Evolutionary conservation across 148 eudicot genomes (phyloP), one percentile per base, ranked within the genome.

Genomic region (Limonium bicolor): DNA sequence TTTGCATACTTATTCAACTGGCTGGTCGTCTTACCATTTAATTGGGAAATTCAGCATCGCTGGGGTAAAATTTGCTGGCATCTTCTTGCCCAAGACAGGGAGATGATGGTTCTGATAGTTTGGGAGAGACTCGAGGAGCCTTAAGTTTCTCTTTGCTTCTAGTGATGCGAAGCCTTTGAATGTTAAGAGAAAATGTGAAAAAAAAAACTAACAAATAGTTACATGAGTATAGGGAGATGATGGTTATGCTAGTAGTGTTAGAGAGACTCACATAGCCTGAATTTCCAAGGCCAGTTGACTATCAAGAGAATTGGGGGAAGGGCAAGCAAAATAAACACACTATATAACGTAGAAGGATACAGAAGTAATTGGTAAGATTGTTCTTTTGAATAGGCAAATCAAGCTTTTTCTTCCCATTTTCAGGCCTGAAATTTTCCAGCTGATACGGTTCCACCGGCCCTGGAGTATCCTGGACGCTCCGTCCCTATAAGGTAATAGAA

Each of bases 301-400:
- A n/a, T n/a, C n/a, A n/a, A n/a, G n/a, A n/a, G n/a, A n/a, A n/a
- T n/a, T n/a, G n/a, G n/a, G n/a, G n/a, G 14, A 36, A 41, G 17
- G 19, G 14, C 2, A 20, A 13, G n/a, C 13, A 45, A 30, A 40
- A 20, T 3, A 18, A 39, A 6, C 23, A 15, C 45, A 40, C 4
- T 11, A 13, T 21, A 36, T 5, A 36, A 2, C 7, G n/a, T 17
- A 27, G 46, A 55, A 59, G 97, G 99, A 90, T 90, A 90, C 99
- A 90, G 58, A 90, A 90, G 65, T 90, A 90, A 63, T 78, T 90
- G 28, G 95, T 84, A 67, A 90, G 44, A 29, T 84, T 62, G 71
- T 90, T 90, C 62, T 78, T 90, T 66, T 85, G 88, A 25, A 63
- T 88, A 46, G 95, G 99, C 78, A 90, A 79, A 35, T 78, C 99